Conservation (phyloP, 345 rosid species). For the Kandelia obovata region DNA sequence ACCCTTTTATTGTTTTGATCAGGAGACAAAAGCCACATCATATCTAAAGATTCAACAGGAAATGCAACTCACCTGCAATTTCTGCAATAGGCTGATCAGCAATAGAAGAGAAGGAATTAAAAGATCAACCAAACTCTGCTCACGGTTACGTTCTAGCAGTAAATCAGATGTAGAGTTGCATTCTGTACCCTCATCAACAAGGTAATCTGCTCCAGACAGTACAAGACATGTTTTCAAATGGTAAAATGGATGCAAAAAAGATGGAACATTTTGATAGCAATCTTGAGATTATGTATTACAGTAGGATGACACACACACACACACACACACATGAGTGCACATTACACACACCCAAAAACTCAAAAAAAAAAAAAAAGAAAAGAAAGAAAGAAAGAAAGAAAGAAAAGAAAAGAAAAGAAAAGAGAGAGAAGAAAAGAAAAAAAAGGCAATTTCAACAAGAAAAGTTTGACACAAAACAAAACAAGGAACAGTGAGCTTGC, state of each 20-base stretch:
- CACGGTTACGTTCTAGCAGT: constrained; percentile 88
- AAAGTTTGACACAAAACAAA: no score
- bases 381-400: no score
- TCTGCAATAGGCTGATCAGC: constrained; percentile 70
- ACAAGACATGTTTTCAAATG: background rate
- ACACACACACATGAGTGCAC: no score
- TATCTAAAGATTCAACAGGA: background rate
- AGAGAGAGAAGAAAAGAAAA: no score
- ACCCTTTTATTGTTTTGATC: no score
- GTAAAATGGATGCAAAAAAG: background rate
- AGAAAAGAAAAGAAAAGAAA: no score
- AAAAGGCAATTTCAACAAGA: no score
- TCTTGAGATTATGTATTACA: background rate
- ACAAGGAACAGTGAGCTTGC: no score
- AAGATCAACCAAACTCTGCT: constrained; percentile 87
- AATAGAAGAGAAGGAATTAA: constrained; percentile 76
- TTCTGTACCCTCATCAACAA: constrained; percentile 93
- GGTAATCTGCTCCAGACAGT: constrained; percentile 67
- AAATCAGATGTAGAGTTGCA: constrained; percentile 95
- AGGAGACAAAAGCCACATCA: background rate
- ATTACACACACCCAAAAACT: no score
- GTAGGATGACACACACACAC: no score
- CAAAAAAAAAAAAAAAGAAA: no score
- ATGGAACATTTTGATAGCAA: background rate
- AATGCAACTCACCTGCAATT: constrained; percentile 61